These are phyloP conservation scores for Erucastrum elatum DNA, from an alignment of 345 rosid genomes.

Conservation along the genomic window DNA sequence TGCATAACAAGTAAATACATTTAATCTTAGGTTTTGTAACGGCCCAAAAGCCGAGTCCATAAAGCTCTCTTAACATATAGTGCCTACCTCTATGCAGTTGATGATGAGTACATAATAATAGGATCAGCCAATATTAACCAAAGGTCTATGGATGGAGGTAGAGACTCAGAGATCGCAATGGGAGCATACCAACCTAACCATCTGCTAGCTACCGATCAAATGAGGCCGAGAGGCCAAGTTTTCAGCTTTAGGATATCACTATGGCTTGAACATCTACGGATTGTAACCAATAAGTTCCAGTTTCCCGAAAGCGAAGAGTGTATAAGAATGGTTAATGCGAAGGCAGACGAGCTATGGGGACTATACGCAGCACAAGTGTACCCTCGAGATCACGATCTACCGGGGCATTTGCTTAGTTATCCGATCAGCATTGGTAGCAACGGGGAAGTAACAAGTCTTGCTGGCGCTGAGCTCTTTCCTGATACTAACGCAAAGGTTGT, in stretches of 20 bases:
- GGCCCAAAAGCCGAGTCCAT: neutral
- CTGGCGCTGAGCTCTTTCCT: conserved; percentile 50
- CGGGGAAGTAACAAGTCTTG: conserved; percentile 48
- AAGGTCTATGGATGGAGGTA: conserved; percentile 85
- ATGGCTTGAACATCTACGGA: conserved; percentile 64
- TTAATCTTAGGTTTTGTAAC: neutral
- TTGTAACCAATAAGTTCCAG: neutral
- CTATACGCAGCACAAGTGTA: conserved; percentile 38
- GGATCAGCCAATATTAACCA: conserved; percentile 95
- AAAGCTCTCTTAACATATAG: neutral
- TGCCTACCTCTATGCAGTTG: conserved; percentile 47
- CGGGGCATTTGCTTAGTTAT: conserved; percentile 58
- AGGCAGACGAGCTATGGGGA: conserved; percentile 51
- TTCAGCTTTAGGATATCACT: conserved; percentile 61
- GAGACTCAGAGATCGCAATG: conserved; percentile 87
- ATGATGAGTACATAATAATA: conserved; percentile 82
- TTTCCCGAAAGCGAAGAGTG: conserved; percentile 51
- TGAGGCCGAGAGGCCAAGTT: conserved; percentile 52
- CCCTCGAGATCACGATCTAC: conserved; percentile 37
- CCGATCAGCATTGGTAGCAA: conserved; percentile 50
- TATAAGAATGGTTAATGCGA: conserved; percentile 37
- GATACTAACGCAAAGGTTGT: conserved; percentile 71
- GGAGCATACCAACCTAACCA: conserved; percentile 80
- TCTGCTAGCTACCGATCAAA: conserved; percentile 33
- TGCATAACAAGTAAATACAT: neutral